Base-by-base conservation (phyloP, 768 basidiomycete genomes). In the Rhodosporidiobolus sp. region DNA sequence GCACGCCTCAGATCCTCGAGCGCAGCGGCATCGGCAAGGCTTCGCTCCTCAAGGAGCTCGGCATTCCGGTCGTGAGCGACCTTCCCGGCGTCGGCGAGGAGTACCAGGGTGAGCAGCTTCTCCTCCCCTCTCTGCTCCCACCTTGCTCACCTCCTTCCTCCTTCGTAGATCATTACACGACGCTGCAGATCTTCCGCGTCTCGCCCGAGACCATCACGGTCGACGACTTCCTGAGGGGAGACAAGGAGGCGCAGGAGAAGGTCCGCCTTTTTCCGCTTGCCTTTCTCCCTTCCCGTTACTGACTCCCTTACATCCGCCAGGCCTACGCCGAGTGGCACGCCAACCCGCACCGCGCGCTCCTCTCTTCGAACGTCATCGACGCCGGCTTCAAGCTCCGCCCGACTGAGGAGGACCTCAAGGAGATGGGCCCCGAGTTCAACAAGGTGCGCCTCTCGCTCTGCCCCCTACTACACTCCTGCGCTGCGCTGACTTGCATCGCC, bases 381-480 rank as follows among this genome's bases (percentile, higher is more conserved):
- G 88, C 88, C 56, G 88, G 88, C 46, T 89, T 88, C 84, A 70
- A 88, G 87, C 88, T 89, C 76, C 88, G 88, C 45, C 88, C 88
- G 2, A 87, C 87, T 3, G 86, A 86, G 78, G 86, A 84, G 75
- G 88, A 89, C 78, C 82, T 89, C 70, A 89, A 88, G 79, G 87
- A 88, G 80, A 89, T 88, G 88, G 88, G n/a, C 46, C 88, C 87
- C 24, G 88, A 89, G 77, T 89, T 89, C 82, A 62, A 67, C 45
- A 45, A 49, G 12, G 61, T 60, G 45, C 22, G 58, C 43, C 8
- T 12, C 58, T n/a, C 9, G 10, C 3, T 24, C 22, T 49, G 14
- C 48, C 19, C 19, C 16, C n/a, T 1, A 20, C 10, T 14, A 0
- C 26, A 43, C 24, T 30, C 5, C 24, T 11, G 11, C 35, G 4